Evolutionary conservation across 2,329 filamentous ascomycete genomes (phyloP).

Genomic region (Aspergillus hiratsukae): DNA sequence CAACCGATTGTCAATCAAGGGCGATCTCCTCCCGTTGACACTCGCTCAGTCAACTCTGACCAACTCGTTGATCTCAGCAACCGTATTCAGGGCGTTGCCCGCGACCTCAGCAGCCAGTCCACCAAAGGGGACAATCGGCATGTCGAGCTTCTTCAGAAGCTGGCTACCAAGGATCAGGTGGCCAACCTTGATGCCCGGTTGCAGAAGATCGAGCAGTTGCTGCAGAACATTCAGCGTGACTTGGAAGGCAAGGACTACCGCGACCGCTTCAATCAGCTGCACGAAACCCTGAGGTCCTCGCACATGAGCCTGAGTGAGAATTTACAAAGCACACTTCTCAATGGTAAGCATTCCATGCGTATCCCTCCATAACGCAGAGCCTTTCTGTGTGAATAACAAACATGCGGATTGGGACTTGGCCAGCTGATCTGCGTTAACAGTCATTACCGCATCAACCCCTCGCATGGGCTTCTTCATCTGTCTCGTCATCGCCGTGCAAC

Average conservation of each 20-base stretch:
- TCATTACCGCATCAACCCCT: constrained; percentile 50
- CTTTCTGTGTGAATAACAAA: background rate
- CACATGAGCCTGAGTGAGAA: constrained; percentile 50
- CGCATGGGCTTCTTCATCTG: constrained; percentile 62
- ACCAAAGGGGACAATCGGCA: constrained; percentile 49
- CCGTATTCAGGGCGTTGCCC: constrained; percentile 60
- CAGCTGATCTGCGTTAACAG: constrained; percentile 26
- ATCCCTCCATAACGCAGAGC: background rate
- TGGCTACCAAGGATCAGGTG: constrained; percentile 36
- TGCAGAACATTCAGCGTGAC: constrained; percentile 50
- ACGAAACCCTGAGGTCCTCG: constrained; percentile 50
- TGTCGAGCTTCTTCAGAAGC: constrained; percentile 46
- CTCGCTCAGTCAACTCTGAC: constrained; percentile 40
- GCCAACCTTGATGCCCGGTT: constrained; percentile 44
- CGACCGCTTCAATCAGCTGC: constrained; percentile 50
- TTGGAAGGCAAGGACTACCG: constrained; percentile 56
- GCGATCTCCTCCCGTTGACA: constrained; percentile 14
- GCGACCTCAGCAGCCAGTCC: constrained; percentile 51
- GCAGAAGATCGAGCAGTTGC: constrained; percentile 50
- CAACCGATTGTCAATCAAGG: constrained; percentile 23
- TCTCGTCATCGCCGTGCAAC: constrained; percentile 69
- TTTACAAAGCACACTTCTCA: constrained; percentile 47
- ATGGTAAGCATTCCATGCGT: constrained; percentile 40
- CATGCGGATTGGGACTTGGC: background rate
- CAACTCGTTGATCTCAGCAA: constrained; percentile 85